phyloP scores from a whole-genome alignment of 192 early-diverging fungal genomes.

The Entomortierella lignicola region DNA sequence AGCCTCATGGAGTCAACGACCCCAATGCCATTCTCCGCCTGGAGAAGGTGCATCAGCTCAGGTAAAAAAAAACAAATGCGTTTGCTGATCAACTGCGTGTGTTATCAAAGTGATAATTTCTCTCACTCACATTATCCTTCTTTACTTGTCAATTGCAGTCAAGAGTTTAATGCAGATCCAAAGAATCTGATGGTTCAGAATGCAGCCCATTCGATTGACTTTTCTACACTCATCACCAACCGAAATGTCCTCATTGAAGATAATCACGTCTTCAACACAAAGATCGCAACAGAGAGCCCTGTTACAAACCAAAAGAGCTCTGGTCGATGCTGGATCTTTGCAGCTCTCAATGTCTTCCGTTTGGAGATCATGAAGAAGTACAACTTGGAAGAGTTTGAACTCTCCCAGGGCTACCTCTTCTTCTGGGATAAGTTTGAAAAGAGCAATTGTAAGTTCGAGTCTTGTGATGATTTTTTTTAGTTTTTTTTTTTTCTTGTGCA shows the following conservation, averaged over 20 bases:
- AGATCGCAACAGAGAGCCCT: slow-evolving; percentile 62
- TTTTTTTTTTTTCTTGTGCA: neutral
- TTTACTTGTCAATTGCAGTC: slow-evolving; percentile 4
- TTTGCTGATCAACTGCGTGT: neutral
- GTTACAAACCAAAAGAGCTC: slow-evolving; percentile 80
- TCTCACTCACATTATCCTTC: neutral
- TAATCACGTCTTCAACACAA: slow-evolving; percentile 66
- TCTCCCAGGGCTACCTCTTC: slow-evolving; percentile 81
- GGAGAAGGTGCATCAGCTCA: slow-evolving; percentile 23
- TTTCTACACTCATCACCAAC: slow-evolving; percentile 69
- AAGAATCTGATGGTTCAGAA: slow-evolving; percentile 79
- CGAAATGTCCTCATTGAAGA: slow-evolving; percentile 64
- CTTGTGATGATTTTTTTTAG: slow-evolving; percentile 1
- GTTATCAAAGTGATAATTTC: neutral
- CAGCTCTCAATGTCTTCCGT: slow-evolving; percentile 80
- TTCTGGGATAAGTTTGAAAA: slow-evolving; percentile 87
- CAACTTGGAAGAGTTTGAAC: slow-evolving; percentile 82
- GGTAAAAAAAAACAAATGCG: slow-evolving; percentile 13
- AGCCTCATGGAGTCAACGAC: slow-evolving; percentile 36
- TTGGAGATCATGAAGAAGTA: slow-evolving; percentile 76
- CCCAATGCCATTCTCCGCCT: slow-evolving; percentile 30
- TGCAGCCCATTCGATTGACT: slow-evolving; percentile 69
- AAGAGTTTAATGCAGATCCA: slow-evolving; percentile 66
- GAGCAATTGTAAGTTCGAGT: slow-evolving; percentile 77
- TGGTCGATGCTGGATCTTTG: slow-evolving; percentile 89